phyloP scores from a whole-genome alignment of 2,329 filamentous ascomycete species.

The Colletotrichum limetticola region DNA sequence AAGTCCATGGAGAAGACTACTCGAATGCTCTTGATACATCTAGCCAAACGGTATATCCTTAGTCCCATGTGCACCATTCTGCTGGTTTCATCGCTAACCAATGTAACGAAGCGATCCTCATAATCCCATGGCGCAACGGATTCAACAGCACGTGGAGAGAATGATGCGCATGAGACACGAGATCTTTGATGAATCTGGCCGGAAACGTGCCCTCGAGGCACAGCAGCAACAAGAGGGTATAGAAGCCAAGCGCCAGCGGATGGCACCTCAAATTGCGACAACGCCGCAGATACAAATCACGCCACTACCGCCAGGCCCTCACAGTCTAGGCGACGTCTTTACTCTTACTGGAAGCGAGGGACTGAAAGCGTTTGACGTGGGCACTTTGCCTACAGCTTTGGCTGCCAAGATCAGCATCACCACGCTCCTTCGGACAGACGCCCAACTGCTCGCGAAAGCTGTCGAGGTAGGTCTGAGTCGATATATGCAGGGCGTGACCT shows the following conservation, averaged over 20 bases:
- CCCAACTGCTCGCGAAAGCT: constrained; percentile 75
- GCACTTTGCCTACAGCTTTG: constrained; percentile 78
- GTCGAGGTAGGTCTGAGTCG: constrained; percentile 68
- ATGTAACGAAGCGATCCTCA: constrained; percentile 74
- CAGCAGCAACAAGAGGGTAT: constrained; percentile 75
- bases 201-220: constrained; percentile 79
- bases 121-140: constrained; percentile 78
- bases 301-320: constrained; percentile 78
- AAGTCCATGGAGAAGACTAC: constrained; percentile 97
- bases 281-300: constrained; percentile 65
- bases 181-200: constrained; percentile 79
- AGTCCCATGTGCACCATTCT: neutral
- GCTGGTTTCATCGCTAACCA: constrained; percentile 38
- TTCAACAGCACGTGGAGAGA: constrained; percentile 88
- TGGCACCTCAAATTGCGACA: constrained; percentile 48
- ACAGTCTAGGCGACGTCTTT: constrained; percentile 85
- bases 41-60: constrained; percentile 75
- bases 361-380: constrained; percentile 84
- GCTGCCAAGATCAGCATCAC: constrained; percentile 85
- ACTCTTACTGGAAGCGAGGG: constrained; percentile 82
- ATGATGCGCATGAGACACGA: constrained; percentile 82
- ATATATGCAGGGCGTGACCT: constrained; percentile 28
- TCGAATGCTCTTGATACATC: constrained; percentile 82
- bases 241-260: constrained; percentile 86
- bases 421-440: constrained; percentile 78